Evolutionary conservation across 2,329 filamentous ascomycete species (phyloP), one percentile per base, ranked within the genome.

Genomic region (Pyrenochaeta sp.): DNA sequence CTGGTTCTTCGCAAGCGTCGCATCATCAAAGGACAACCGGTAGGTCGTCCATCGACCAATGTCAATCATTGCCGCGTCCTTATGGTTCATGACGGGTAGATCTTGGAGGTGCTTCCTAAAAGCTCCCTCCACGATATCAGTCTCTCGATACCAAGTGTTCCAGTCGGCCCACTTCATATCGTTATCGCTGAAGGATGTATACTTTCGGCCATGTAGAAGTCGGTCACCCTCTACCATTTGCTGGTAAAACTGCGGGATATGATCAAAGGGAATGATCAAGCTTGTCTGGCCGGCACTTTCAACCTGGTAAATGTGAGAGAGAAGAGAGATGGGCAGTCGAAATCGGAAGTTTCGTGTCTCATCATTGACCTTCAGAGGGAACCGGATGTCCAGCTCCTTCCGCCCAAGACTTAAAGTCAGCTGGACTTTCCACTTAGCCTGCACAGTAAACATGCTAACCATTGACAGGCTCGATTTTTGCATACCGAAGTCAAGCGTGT

Each of bases 21-120:
- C 60, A 44, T 11, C 57, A 58, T 69, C 53, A 35, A 85, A 80
- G 0, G 68, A 72, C 8, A 87, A 67, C 4, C 74, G 71, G 57
- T 86, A 85, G 1, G 78, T 79, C 11, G 81, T 84, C 85, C 85
- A 88, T n/a, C 79, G 77, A 22, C 80, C 84, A 48, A 86, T 80
- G 58, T 88, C 82, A 48, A 88, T 81, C 8, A 82, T 70, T 7
- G 81, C 74, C 3, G 71, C 69, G 2, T 58, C 59, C 42, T 80
- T 83, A 24, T 73, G 55, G 15, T 62, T 56, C 55, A 60, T 63
- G 13, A 69, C 29, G 1, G 69, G 65, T 11, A 36, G 26, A 1
- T n/a, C 31, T 13, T 50, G 42, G 7, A 65, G 20, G 2, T 50
- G 53, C 7, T 63, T 52, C 17, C 43, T 29, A 11, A 37, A 48